Percentiles rank a stretch among this genome's conserved stretches.
Conservation (phyloP, 305 asterid species). For the Ajuga reptans region DNA sequence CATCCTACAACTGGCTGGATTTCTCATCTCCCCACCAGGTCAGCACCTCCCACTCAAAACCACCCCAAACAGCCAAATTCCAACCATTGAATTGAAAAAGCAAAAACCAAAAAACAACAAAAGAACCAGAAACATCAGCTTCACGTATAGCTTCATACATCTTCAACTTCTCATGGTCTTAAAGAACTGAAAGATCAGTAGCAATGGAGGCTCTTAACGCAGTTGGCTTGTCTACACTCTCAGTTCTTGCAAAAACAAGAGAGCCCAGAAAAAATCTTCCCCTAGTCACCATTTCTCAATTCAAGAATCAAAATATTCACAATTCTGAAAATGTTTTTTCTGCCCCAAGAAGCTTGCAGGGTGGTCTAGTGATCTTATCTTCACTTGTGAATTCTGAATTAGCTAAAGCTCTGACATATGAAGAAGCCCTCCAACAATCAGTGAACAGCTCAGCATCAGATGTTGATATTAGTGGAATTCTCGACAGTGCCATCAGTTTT, state of each 20-base stretch:
- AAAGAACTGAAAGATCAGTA: conserved; percentile 6
- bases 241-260: conserved; percentile 62
- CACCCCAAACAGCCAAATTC: conserved; percentile 12
- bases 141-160: conserved; percentile 15
- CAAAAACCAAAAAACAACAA: neutral
- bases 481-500: conserved; percentile 47
- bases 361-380: conserved; percentile 50
- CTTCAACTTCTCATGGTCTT: conserved; percentile 23
- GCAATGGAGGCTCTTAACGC: conserved; percentile 86
- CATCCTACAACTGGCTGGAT: conserved; percentile 30
- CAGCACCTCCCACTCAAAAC: conserved; percentile 23
- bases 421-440: conserved; percentile 71
- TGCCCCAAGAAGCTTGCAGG: conserved; percentile 35
- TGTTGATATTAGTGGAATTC: conserved; percentile 39
- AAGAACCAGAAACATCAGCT: conserved; percentile 19
- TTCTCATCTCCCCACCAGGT: conserved; percentile 29
- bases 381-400: conserved; percentile 42
- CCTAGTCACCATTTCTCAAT: conserved; percentile 32
- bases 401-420: conserved; percentile 72
- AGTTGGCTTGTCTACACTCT: conserved; percentile 56
- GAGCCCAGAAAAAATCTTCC: conserved; percentile 39
- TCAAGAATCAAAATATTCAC: conserved; percentile 30
- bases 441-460: conserved; percentile 30
- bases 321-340: conserved; percentile 6
- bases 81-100: conserved; percentile 21